Base-by-base conservation (phyloP, 768 basidiomycete genomes). In the Mycena galericulata region DNA sequence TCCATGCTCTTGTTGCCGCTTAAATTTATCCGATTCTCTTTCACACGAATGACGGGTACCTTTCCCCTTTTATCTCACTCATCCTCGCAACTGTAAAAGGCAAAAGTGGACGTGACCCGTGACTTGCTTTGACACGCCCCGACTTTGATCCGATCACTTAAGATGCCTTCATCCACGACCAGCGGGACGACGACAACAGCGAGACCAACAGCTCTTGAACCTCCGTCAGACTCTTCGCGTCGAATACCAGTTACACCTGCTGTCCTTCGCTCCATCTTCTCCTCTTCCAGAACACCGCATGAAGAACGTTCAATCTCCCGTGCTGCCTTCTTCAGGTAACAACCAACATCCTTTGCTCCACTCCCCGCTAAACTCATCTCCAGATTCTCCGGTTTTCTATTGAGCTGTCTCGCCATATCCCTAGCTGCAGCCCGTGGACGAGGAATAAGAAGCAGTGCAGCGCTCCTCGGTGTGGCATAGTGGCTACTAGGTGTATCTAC, bases 1-100 rank as follows among this genome's bases (percentile, higher is more conserved):
- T 97, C 63, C 95, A 98, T 76, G 98, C 98, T 10, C 87, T 95
- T 50, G 93, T 98, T 68, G 91, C 92, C 32, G 89, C 93, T 10
- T 62, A 62, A 26, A 58, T 43, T 45, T 26, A 22, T 15, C 32
- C 24, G 18, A 56, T 40, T 10, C 34, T 34, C 41, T 45, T 43
- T 11, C 8, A 18, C n/a, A n/a, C n/a, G n/a, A 62, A 41, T 49
- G 50, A 50, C 38, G 17, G 60, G 41, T 15, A 11, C 24, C n/a
- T 14, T 50, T 45, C n/a, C 20, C 26, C 14, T 26, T 26, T 26
- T 14, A 24, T 4, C 12, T 24, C 11, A 62, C 61, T 62, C 61
- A 53, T 62, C 36, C 3, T 53, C n/a, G 62, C 40, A 62, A 53
- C 50, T 51, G 20, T 34, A 62, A 62, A 62, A 34, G 61, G 61